phyloP scores from a whole-genome alignment of 2,329 filamentous ascomycete species.

The Coniella lustricola region DNA sequence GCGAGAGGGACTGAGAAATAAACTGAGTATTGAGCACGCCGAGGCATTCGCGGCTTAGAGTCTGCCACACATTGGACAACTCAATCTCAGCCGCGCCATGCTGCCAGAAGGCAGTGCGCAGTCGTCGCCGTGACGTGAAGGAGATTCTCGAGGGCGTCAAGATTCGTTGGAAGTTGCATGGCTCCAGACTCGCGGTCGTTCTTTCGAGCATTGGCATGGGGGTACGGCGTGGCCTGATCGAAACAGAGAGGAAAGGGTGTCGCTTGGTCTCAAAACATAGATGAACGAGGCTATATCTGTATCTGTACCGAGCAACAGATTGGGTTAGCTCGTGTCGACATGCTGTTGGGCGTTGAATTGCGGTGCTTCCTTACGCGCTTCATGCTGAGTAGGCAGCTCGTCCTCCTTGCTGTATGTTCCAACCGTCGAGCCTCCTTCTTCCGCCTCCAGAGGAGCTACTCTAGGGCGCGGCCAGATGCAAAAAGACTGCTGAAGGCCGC shows the following conservation, averaged over 20 bases:
- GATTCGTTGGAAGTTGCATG: constrained; percentile 47
- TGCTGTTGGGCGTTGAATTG: background rate
- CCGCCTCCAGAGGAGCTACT: background rate
- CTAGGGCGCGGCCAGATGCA: background rate
- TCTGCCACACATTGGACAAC: constrained; percentile 36
- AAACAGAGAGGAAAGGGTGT: background rate
- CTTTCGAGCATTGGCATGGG: constrained; percentile 48
- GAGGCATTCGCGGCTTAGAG: constrained; percentile 27
- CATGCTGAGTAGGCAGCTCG: constrained; percentile 10
- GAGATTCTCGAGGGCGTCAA: constrained; percentile 32
- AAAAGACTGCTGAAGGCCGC: background rate
- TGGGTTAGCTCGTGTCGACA: constrained; percentile 4
- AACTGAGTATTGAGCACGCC: constrained; percentile 21
- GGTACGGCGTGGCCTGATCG: constrained; percentile 9
- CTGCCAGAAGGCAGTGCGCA: constrained; percentile 47
- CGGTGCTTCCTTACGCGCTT: constrained; percentile 11
- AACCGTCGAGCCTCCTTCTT: background rate
- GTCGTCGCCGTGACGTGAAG: constrained; percentile 34
- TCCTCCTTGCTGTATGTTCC: constrained; percentile 4
- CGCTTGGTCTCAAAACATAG: constrained; percentile 10
- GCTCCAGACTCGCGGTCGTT: constrained; percentile 49
- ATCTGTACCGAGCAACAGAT: background rate
- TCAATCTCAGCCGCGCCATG: constrained; percentile 46
- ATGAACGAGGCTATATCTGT: constrained; percentile 7
- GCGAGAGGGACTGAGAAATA: constrained; percentile 11